Percentiles rank a stretch among this genome's conserved stretches.
Evolutionary conservation across 257 asterid species (phyloP).

Genomic region (Orobanche coerulescens): DNA sequence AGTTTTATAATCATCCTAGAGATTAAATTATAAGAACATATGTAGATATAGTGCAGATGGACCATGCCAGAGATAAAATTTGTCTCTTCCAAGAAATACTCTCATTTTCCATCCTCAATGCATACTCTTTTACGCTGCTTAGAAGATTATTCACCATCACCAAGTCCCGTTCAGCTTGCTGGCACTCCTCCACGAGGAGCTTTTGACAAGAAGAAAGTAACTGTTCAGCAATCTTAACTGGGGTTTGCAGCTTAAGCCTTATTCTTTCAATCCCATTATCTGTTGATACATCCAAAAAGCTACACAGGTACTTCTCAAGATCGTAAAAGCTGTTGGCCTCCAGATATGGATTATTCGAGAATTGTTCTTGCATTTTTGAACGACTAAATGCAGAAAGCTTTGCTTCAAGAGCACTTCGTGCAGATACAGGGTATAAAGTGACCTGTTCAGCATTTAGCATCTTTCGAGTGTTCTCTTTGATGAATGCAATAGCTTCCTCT

Average conservation of each 20-base stretch:
- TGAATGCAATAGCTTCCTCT: conserved; percentile 72
- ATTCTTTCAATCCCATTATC: conserved; percentile 78
- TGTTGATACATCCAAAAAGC: conserved; percentile 81
- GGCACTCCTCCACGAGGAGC: conserved; percentile 60
- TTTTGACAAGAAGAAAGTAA: conserved; percentile 72
- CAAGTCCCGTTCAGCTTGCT: conserved; percentile 64
- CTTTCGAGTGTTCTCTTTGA: conserved; percentile 68
- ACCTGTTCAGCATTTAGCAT: conserved; percentile 68
- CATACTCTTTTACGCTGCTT: conserved; percentile 52
- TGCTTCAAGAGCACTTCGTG: conserved; percentile 80
- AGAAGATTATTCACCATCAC: conserved; percentile 51
- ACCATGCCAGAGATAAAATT: conserved; percentile 65
- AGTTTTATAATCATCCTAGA: neutral
- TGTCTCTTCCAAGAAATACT: conserved; percentile 76
- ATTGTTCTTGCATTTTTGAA: conserved; percentile 29
- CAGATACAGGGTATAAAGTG: conserved; percentile 75
- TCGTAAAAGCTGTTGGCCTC: conserved; percentile 53
- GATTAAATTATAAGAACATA: conserved; percentile 1
- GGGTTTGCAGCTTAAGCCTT: conserved; percentile 88
- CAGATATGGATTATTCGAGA: conserved; percentile 33
- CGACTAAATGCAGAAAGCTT: conserved; percentile 47
- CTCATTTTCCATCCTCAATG: conserved; percentile 62
- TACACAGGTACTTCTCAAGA: conserved; percentile 71
- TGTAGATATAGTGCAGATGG: neutral
- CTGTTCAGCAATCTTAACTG: conserved; percentile 71